phyloP scores from a whole-genome alignment of 2,329 filamentous ascomycete genomes.

The Cladobotryum protrusum region DNA sequence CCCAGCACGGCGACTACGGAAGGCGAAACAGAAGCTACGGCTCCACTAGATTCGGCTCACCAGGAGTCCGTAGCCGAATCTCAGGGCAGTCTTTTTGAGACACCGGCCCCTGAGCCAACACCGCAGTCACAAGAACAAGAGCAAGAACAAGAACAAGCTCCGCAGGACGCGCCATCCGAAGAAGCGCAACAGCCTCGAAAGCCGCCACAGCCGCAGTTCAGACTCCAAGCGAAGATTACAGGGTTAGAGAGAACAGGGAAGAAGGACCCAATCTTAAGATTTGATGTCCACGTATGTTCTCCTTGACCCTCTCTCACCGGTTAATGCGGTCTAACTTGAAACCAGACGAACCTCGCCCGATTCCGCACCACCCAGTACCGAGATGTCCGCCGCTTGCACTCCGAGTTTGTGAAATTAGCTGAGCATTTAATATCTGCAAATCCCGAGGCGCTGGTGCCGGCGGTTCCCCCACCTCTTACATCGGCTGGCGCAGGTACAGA shows the following conservation, averaged over 20 bases:
- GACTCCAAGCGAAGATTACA: slow-evolving; percentile 90
- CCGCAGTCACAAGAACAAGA: slow-evolving; percentile 21
- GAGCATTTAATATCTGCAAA: slow-evolving; percentile 97
- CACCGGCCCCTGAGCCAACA: slow-evolving; percentile 17
- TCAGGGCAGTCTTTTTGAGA: slow-evolving; percentile 7
- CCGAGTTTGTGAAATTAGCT: slow-evolving; percentile 92
- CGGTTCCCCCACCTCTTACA: slow-evolving; percentile 89
- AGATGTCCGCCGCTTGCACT: slow-evolving; percentile 90
- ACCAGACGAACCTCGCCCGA: slow-evolving; percentile 92
- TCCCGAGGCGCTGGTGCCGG: slow-evolving; percentile 88
- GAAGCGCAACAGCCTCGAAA: slow-evolving; percentile 48
- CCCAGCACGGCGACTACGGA: slow-evolving; percentile 42
- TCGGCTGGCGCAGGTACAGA: slow-evolving; percentile 93
- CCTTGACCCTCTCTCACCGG: no score
- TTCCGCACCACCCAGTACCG: slow-evolving; percentile 98
- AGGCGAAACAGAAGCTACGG: slow-evolving; percentile 32
- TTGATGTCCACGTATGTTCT: slow-evolving; percentile 80
- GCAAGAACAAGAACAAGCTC: slow-evolving; percentile 10
- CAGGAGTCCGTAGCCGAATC: slow-evolving; percentile 15
- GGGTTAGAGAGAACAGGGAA: slow-evolving; percentile 87
- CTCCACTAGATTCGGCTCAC: slow-evolving; percentile 14
- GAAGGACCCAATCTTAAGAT: slow-evolving; percentile 90
- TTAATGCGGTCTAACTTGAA: neutral
- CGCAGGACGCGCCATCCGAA: slow-evolving; percentile 17
- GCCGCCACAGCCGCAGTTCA: slow-evolving; percentile 62